Base-by-base conservation (phyloP, 2,329 filamentous ascomycete genomes). In the Xylariaceae sp. region DNA sequence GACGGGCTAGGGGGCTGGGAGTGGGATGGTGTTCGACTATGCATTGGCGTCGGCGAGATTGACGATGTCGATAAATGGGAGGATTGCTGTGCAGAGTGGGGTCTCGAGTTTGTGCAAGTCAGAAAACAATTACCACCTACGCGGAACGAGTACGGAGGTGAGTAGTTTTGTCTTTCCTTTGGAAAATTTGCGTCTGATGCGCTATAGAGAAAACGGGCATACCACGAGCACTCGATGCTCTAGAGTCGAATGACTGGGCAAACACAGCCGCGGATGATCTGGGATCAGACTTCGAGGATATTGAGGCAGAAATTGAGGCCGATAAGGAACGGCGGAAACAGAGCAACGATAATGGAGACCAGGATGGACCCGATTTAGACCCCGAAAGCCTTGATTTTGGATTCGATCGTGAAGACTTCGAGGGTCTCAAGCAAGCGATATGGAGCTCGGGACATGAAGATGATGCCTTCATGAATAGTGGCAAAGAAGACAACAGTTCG, bases 241-340 rank as follows among this genome's bases (percentile, higher is more conserved):
- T 87, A 12, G 76, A 86, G 60, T 72, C 82, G 14, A 87, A 86
- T 61, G 83, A 86, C 64, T 87, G 84, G 84, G 73, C 71, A 2
- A 66, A 69, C 45, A 55, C 45, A 6, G 52, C 53, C n/a, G 45
- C 57, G 9, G 66, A 65, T 2, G 66, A 68, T 36, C 58, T 68
- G 1, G 60, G 54, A 1, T 63, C 68, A 1, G 66, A 69, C 18
- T 65, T 69, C 31, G 67, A 61, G 2, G 65, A 68, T 14, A 56
- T 71, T 40, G 67, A 71, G 51, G 56, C 59, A 38, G 44, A 61
- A 33, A 53, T 60, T 10, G 61, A 64, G 30, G 15, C 41, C 17
- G 59, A 58, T 11, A 60, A 52, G 14, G 61, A 61, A 11, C 58
- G 55, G 9, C 56, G 56, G 63, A 15, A 61, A 56, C 44, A 31